Conservation (phyloP, 2,329 filamentous ascomycete species). For the Didymella lethalis region DNA sequence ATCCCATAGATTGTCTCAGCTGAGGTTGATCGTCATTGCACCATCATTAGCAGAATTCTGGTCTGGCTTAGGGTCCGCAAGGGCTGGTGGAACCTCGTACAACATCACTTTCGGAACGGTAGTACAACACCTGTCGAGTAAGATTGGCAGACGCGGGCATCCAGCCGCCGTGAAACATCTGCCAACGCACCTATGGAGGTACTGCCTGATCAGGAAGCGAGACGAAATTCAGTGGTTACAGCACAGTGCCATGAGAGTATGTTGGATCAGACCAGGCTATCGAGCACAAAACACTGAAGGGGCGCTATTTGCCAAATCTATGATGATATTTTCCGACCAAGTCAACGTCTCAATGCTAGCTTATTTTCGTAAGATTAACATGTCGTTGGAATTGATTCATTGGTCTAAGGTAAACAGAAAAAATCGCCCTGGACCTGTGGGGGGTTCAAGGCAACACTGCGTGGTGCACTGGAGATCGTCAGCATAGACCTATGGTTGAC, state of each 20-base stretch:
- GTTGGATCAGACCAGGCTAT: not conserved
- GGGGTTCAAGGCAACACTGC: not conserved
- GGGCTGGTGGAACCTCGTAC: slow-evolving; percentile 27
- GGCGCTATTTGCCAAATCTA: not conserved
- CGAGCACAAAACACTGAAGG: not conserved
- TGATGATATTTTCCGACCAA: not conserved
- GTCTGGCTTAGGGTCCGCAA: slow-evolving; percentile 3
- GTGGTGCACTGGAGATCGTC: not conserved
- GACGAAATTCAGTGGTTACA: slow-evolving; percentile 5
- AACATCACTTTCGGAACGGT: slow-evolving; percentile 27
- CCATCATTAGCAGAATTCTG: not conserved
- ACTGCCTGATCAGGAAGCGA: slow-evolving; percentile 11
- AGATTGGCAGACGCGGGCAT: slow-evolving; percentile 23
- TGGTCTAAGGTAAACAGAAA: not conserved
- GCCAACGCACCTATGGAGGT: slow-evolving; percentile 30
- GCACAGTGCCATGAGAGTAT: slow-evolving; percentile 20
- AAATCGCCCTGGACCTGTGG: not conserved
- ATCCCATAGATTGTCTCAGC: slow-evolving; percentile 13
- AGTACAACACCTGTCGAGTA: slow-evolving; percentile 30
- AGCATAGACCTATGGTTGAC: not conserved
- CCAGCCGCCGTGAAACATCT: slow-evolving; percentile 34
- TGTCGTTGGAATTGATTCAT: not conserved
- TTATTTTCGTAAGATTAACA: not conserved
- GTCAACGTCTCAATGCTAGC: not conserved
- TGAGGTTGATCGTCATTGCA: slow-evolving; percentile 7